Evolutionary conservation across 2,329 filamentous ascomycete genomes (phyloP).

Genomic region (Nemania diffusa): DNA sequence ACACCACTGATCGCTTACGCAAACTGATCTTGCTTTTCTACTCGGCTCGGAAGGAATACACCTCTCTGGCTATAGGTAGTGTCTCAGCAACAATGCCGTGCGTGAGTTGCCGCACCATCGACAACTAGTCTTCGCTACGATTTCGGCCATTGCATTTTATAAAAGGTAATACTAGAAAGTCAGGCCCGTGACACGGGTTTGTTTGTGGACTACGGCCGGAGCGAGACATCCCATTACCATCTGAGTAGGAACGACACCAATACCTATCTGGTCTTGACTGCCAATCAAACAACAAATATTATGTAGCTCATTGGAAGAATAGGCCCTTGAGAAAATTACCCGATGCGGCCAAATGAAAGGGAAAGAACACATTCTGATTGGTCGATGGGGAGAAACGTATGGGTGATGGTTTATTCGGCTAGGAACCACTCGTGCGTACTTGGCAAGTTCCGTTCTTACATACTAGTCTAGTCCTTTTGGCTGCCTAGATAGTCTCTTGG

Average conservation of each 20-base stretch:
- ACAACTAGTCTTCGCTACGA: neutral
- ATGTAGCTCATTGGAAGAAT: no score
- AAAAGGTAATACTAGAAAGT: neutral
- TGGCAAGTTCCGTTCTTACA: neutral
- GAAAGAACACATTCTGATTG: constrained; percentile 22
- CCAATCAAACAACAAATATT: no score
- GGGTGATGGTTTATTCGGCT: neutral
- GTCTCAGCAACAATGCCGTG: neutral
- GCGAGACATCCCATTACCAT: constrained; percentile 17
- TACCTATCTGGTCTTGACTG: neutral
- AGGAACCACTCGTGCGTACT: constrained; percentile 5
- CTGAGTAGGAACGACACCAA: neutral
- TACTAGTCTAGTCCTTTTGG: no score
- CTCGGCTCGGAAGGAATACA: neutral
- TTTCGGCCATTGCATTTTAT: neutral
- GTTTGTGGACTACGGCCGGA: neutral
- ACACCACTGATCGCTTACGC: neutral
- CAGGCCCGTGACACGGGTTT: neutral
- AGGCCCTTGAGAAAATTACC: constrained; percentile 13
- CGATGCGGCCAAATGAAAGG: constrained; percentile 23
- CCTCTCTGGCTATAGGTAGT: neutral
- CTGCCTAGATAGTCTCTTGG: neutral
- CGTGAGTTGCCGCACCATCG: neutral
- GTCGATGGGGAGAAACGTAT: neutral
- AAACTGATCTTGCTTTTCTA: neutral